Conservation (phyloP, 148 eudicot species). For the Vaccinium vitisidaea region DNA sequence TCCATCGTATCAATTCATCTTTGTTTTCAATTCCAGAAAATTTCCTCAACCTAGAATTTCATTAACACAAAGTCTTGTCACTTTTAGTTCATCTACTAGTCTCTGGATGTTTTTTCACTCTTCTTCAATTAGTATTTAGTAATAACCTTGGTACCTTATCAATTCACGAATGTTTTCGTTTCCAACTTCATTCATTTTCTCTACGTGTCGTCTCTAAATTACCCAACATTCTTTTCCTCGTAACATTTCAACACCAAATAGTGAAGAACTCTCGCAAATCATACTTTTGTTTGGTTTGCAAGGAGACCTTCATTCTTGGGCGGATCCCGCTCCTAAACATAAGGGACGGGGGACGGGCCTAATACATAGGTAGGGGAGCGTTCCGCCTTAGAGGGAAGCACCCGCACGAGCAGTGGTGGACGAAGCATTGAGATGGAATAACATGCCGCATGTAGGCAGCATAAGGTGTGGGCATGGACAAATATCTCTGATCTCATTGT, state of each 20-base stretch:
- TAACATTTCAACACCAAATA: background rate
- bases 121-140: background rate
- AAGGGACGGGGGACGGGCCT: too few relatives aligned
- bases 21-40: background rate
- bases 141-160: background rate
- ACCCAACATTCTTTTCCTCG: too few relatives aligned
- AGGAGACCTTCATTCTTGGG: background rate
- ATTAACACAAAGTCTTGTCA: background rate
- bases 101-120: too few relatives aligned
- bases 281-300: background rate
- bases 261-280: background rate
- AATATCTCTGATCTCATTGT: background rate
- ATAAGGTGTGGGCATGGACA: background rate
- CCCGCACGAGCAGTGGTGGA: too few relatives aligned
- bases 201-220: too few relatives aligned
- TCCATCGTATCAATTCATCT: too few relatives aligned
- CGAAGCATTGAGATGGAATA: too few relatives aligned
- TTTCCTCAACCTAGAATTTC: background rate
- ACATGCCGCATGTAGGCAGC: background rate
- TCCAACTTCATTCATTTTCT: background rate
- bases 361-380: too few relatives aligned
- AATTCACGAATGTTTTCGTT: background rate
- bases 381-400: too few relatives aligned
- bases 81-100: background rate
- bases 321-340: too few relatives aligned